A percentile compares a stretch with the other conserved stretches of the same genome.
phyloP scores from a whole-genome alignment of 345 rosid genomes.

The Clausena lansium region DNA sequence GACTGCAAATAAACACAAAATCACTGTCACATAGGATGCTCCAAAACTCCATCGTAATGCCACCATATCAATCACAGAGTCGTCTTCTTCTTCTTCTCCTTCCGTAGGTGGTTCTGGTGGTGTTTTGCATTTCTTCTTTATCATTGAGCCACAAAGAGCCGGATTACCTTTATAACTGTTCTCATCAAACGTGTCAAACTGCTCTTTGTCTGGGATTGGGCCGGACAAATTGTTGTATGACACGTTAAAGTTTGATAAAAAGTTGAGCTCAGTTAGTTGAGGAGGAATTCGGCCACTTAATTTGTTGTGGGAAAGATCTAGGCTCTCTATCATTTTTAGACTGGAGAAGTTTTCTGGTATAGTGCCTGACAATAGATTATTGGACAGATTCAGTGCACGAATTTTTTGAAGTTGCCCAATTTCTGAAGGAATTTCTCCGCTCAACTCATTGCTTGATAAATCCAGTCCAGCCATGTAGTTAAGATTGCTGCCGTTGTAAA shows the following conservation, averaged over 20 bases:
- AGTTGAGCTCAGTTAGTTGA: background rate
- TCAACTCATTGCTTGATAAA: too few relatives aligned
- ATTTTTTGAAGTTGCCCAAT: background rate
- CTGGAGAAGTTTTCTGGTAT: background rate
- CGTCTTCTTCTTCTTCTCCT: too few relatives aligned
- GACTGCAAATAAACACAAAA: too few relatives aligned
- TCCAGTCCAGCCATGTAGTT: background rate
- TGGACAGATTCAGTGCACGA: background rate
- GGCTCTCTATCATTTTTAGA: background rate
- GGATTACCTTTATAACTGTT: background rate
- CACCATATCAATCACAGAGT: too few relatives aligned
- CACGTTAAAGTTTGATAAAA: background rate
- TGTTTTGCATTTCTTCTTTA: background rate
- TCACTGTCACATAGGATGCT: too few relatives aligned
- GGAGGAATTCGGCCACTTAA: background rate
- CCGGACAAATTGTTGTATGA: background rate
- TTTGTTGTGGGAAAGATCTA: background rate
- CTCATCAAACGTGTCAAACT: background rate
- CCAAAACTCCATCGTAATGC: too few relatives aligned
- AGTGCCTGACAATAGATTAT: background rate
- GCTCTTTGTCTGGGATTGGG: background rate
- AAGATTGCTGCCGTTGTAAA: background rate
- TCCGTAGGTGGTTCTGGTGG: too few relatives aligned
- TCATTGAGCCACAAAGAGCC: background rate
- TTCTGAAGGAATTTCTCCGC: background rate